Evolutionary conservation across 2,329 filamentous ascomycete genomes (phyloP).

Genomic region (Fusarium protoensiforme): DNA sequence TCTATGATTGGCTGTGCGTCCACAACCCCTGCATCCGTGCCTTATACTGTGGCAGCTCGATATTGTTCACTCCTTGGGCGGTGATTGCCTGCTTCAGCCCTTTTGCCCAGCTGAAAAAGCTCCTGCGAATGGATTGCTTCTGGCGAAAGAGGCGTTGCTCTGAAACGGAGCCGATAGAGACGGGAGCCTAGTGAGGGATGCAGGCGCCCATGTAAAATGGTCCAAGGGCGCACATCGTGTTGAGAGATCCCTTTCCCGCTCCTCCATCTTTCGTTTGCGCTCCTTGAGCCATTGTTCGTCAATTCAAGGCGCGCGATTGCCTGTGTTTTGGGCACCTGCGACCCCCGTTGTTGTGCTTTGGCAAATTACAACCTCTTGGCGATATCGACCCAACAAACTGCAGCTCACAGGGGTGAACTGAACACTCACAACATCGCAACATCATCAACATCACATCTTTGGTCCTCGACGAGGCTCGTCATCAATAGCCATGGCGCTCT

Average conservation of each 20-base stretch:
- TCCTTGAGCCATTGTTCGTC: background rate
- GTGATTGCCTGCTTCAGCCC: constrained; percentile 1
- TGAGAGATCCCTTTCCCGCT: background rate
- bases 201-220: constrained; percentile 6
- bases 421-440: background rate
- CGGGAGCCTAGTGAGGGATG: background rate
- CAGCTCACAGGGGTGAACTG: background rate
- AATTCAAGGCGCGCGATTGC: background rate
- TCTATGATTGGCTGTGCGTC: background rate
- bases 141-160: background rate
- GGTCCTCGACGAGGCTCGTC: background rate
- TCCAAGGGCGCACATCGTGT: background rate
- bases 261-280: background rate
- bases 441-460: background rate
- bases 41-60: background rate
- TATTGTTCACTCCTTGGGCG: background rate
- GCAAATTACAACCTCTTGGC: background rate
- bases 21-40: background rate
- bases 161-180: background rate
- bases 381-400: background rate
- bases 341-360: background rate
- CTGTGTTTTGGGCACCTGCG: background rate
- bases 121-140: background rate
- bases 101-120: background rate
- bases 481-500: background rate